Conservation (phyloP, 805 yeast genomes). For the Naumovozyma baii region DNA sequence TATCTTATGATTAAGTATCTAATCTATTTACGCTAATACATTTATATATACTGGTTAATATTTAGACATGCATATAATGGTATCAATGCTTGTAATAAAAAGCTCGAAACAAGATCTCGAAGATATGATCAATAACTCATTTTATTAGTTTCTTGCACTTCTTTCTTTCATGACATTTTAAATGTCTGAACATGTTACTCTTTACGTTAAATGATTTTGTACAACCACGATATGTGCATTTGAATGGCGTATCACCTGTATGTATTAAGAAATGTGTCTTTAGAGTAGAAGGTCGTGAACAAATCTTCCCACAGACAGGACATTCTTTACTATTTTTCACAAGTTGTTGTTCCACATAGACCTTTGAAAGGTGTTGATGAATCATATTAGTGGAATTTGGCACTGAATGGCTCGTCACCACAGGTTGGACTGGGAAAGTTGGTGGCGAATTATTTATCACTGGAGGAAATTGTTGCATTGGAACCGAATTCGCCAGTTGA, state of each 20-base stretch:
- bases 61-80: too few species aligned
- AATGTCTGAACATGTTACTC: constrained; percentile 74
- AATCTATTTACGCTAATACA: too few species aligned
- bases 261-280: constrained; percentile 74
- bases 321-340: constrained; percentile 31
- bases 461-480: background rate
- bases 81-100: too few species aligned
- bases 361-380: background rate
- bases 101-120: too few species aligned
- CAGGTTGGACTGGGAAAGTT: background rate
- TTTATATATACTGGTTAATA: too few species aligned
- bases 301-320: constrained; percentile 58
- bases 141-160: background rate
- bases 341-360: background rate
- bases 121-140: background rate
- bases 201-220: constrained; percentile 62
- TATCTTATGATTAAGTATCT: too few species aligned
- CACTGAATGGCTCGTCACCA: background rate
- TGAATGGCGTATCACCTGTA: constrained; percentile 66
- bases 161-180: constrained; percentile 48
- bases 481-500: background rate
- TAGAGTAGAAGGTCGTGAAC: constrained; percentile 74
- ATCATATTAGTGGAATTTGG: background rate
- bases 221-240: constrained; percentile 56
- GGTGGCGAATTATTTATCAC: background rate